A percentile compares a stretch with the other conserved stretches of the same genome.
phyloP scores from a whole-genome alignment of 1,284 basidiomycete genomes.

The Apiotrichum gamsii region DNA sequence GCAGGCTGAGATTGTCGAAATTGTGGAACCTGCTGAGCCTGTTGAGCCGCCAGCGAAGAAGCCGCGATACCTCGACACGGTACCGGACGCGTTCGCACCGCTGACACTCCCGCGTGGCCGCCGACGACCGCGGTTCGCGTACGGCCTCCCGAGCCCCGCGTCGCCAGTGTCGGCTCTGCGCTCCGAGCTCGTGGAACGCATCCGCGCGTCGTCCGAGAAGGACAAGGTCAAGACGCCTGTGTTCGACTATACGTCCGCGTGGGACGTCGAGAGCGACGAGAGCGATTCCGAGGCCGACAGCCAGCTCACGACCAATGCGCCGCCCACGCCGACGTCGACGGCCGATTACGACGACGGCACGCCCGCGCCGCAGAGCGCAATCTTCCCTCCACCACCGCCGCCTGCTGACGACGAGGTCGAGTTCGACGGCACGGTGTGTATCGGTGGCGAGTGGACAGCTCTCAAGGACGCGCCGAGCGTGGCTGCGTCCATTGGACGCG shows the following conservation, averaged over 20 bases:
- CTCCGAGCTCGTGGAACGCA: conserved; percentile 24
- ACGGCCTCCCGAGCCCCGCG: conserved; percentile 34
- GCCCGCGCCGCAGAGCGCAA: conserved; percentile 3
- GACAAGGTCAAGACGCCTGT: conserved; percentile 3
- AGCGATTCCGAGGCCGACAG: conserved; percentile 21
- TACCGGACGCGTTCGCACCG: conserved; percentile 32
- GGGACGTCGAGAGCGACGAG: conserved; percentile 24
- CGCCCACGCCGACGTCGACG: conserved; percentile 34
- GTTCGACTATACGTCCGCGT: conserved; percentile 24
- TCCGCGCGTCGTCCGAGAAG: conserved; percentile 11
- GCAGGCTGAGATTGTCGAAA: too few relatives aligned
- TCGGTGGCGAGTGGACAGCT: conserved; percentile 29
- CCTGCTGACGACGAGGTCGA: conserved; percentile 17
- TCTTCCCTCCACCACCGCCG: conserved; percentile 1
- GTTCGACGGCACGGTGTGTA: conserved; percentile 24
- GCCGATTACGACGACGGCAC: conserved; percentile 16
- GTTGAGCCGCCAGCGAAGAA: conserved; percentile 1
- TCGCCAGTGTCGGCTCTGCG: conserved; percentile 20
- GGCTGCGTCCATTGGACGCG: conserved; percentile 6
- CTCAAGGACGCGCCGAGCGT: conserved; percentile 15
- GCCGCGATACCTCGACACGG: conserved; percentile 15
- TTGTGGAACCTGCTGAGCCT: too few relatives aligned
- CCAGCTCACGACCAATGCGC: conserved; percentile 25
- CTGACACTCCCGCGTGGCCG: conserved; percentile 8
- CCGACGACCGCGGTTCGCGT: conserved; percentile 16